Percentiles rank a stretch among this genome's conserved stretches.
Evolutionary conservation across 331 rosid genomes (phyloP).

Genomic region (Malus hybrid): DNA sequence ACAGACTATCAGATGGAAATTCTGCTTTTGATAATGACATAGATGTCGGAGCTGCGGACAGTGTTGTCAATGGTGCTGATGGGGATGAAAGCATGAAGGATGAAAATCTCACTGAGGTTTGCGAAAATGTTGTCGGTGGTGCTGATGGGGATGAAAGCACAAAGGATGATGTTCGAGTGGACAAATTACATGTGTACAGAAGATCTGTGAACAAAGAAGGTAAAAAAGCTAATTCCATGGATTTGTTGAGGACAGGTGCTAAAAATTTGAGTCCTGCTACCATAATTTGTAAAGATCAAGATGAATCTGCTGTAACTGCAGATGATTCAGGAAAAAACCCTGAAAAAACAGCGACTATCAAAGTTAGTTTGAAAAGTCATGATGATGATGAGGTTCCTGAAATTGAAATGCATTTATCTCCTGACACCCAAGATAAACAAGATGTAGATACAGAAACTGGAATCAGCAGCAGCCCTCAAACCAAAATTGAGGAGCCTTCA

Average conservation of each 20-base stretch:
- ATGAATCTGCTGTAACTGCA: constrained; percentile 38
- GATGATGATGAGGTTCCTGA: constrained; percentile 37
- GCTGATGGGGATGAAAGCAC: constrained; percentile 42
- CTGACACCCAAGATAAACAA: constrained; percentile 25
- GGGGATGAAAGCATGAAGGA: constrained; percentile 43
- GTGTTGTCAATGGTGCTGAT: constrained; percentile 34
- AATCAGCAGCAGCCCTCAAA: constrained; percentile 29
- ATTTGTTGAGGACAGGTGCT: constrained; percentile 26
- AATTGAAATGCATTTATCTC: constrained; percentile 37
- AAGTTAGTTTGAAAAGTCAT: constrained; percentile 30
- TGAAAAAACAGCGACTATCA: constrained; percentile 27
- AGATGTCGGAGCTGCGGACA: constrained; percentile 41
- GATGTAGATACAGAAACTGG: constrained; percentile 42
- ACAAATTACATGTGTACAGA: constrained; percentile 58
- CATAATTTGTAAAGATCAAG: constrained; percentile 31
- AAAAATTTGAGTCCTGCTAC: constrained; percentile 35
- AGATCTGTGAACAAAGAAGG: constrained; percentile 64
- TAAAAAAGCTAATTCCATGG: constrained; percentile 44
- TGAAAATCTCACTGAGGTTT: constrained; percentile 39
- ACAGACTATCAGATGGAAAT: constrained; percentile 40
- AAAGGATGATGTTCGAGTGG: constrained; percentile 42
- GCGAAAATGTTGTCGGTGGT: constrained; percentile 35
- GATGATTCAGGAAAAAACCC: constrained; percentile 39
- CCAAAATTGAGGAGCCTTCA: constrained; percentile 41
- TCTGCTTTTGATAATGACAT: constrained; percentile 48